Percentiles rank a stretch among this genome's conserved stretches.
Conservation (phyloP, 257 asterid species). For the Capsicum chinense region DNA sequence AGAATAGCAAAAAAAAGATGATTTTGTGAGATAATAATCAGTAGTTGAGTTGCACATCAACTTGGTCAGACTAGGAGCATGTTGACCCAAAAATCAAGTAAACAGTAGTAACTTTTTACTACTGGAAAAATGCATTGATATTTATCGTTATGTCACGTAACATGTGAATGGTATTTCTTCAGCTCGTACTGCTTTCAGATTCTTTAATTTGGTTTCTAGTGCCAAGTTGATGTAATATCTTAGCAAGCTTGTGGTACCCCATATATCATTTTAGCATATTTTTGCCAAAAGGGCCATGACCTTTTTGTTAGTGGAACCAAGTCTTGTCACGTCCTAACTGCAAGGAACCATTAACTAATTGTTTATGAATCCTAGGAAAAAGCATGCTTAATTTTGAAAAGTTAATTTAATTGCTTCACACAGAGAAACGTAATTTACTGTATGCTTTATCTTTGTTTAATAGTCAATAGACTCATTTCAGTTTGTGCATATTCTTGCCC, state of each 20-base stretch:
- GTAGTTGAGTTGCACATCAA: too few relatives aligned
- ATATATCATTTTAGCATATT: constrained; percentile 29
- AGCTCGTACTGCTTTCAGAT: constrained; percentile 22
- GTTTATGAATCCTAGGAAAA: background rate
- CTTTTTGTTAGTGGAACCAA: constrained; percentile 10
- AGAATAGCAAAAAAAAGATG: too few relatives aligned
- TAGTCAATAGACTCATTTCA: background rate
- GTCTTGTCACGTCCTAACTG: background rate
- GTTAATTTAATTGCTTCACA: too few relatives aligned
- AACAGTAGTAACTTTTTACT: too few relatives aligned
- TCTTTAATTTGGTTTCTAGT: background rate
- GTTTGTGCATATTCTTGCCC: background rate
- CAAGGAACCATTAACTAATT: background rate
- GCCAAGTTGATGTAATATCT: constrained; percentile 32
- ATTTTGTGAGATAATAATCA: too few relatives aligned
- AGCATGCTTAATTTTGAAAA: background rate
- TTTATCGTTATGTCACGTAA: constrained; percentile 22
- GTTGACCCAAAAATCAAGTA: too few relatives aligned
- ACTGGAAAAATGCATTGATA: background rate
- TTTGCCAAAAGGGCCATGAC: constrained; percentile 2
- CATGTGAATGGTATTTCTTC: constrained; percentile 33
- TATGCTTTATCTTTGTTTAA: background rate
- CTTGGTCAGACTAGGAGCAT: too few relatives aligned
- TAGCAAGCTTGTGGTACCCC: constrained; percentile 29
- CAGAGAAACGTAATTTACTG: background rate